Base-by-base conservation (phyloP, 441 rosid species). In the Populus tomentosa region DNA sequence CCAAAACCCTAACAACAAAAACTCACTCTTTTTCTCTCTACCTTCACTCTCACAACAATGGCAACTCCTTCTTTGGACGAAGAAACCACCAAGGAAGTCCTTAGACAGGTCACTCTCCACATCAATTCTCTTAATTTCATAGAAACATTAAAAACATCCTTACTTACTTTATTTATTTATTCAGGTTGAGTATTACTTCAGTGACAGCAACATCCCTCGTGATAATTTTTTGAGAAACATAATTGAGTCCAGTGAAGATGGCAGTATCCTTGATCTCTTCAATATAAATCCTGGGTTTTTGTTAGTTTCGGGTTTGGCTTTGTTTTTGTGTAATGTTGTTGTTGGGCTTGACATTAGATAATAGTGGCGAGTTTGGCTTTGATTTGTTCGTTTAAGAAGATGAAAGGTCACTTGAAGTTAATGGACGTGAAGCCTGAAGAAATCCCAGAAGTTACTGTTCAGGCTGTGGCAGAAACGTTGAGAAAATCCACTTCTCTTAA, bases 121-220 rank as follows among this genome's bases (percentile, higher is more conserved):
- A 10, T 46, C 28, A 67, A 38, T 11, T 35, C 42, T 61, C 69
- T 38, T 7, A 16, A 32, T 3, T 21, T 32, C 2, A 20, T 7
- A 26, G 7, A 40, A 10, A n/a, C 18, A 81, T 42, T 2, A 13
- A 1, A 7, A 20, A 28, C 30, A 28, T 28, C 30, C 30, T 28
- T 28, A 28, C 30, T 28, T 26, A 26, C 28, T 28, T 10, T 14
- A 6, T 40, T 56, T 21, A 16, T 67, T 77, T 81, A 9, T 38
- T 28, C 87, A 94, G 97, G 97, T 94, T 11, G 97, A 91, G 86
- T 94, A 90, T 79, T 94, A 94, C 82, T 94, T 92, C 87, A 87
- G 98, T 70, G 97, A 92, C 66, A 94, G 97, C 84, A 92, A 94
- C 79, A 87, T 92, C 16, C 97, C 97, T 0, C 87, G 92, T 64